These are phyloP conservation scores for Gonapodya prolifera DNA, from an alignment of 192 early-diverging fungal genomes.

Conservation along the genomic window DNA sequence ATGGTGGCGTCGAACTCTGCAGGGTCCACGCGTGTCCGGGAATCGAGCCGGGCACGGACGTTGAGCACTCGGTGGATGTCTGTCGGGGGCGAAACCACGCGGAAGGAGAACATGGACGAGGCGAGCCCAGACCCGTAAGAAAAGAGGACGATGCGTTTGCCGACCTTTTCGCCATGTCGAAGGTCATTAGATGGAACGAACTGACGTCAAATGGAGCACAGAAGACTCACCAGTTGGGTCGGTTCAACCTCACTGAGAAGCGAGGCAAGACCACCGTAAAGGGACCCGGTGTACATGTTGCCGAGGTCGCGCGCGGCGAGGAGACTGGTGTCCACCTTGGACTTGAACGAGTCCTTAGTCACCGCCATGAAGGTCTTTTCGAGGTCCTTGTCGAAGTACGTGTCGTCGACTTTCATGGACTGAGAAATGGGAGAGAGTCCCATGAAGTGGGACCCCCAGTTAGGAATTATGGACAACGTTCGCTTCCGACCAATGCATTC, in stretches of 20 bases:
- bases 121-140: constrained; percentile 97
- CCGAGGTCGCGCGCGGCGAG: constrained; percentile 80
- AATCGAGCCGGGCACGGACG: constrained; percentile 55
- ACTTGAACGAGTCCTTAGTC: constrained; percentile 58
- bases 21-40: constrained; percentile 64
- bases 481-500: too few species aligned
- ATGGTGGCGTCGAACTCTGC: constrained; percentile 66
- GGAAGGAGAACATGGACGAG: constrained; percentile 86
- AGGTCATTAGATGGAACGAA: neutral
- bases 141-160: constrained; percentile 81
- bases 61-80: constrained; percentile 48
- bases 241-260: constrained; percentile 61
- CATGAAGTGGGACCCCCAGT: neutral
- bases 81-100: constrained; percentile 51
- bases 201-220: neutral
- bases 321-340: constrained; percentile 66
- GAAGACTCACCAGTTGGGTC: constrained; percentile 38
- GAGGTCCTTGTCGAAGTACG: constrained; percentile 73
- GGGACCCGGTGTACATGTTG: constrained; percentile 79
- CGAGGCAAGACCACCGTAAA: constrained; percentile 63
- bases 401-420: constrained; percentile 47
- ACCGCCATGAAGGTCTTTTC: constrained; percentile 82
- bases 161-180: constrained; percentile 17
- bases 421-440: neutral
- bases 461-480: constrained; percentile 40